phyloP scores from a whole-genome alignment of 2,329 filamentous ascomycete genomes.

The Nectriaceae sp. region DNA sequence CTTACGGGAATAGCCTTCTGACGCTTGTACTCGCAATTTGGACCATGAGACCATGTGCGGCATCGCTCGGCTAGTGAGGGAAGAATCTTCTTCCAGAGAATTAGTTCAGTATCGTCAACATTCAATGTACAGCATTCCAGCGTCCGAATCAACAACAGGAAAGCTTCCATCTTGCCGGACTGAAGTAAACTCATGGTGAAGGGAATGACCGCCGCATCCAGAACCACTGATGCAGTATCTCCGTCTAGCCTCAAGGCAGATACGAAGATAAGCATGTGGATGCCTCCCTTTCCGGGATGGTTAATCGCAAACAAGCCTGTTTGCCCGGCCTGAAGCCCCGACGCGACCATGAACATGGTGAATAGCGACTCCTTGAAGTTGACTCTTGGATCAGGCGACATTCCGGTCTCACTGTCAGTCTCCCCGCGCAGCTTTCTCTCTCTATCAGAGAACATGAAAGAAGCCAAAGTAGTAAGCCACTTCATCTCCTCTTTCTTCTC shows the following conservation, averaged over 20 bases:
- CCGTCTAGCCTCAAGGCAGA: constrained; percentile 47
- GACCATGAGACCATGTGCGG: constrained; percentile 47
- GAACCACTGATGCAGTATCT: constrained; percentile 42
- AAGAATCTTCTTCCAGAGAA: constrained; percentile 49
- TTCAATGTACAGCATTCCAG: constrained; percentile 42
- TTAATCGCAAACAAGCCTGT: constrained; percentile 47
- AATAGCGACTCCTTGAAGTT: constrained; percentile 53
- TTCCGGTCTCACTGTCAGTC: constrained; percentile 16
- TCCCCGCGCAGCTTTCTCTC: constrained; percentile 41
- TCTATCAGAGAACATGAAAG: constrained; percentile 42
- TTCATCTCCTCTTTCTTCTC: constrained; percentile 32
- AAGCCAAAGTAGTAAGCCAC: constrained; percentile 44
- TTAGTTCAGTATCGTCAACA: constrained; percentile 58
- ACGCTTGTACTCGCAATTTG: constrained; percentile 45
- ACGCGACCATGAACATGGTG: constrained; percentile 47
- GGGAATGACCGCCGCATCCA: constrained; percentile 50
- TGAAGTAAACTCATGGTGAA: constrained; percentile 39
- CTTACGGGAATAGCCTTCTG: constrained; percentile 41
- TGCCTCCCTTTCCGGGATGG: constrained; percentile 37
- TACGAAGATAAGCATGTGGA: constrained; percentile 44
- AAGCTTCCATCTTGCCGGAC: constrained; percentile 35
- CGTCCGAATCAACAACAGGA: constrained; percentile 39
- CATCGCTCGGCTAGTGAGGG: constrained; percentile 50
- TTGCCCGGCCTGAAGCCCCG: constrained; percentile 47
- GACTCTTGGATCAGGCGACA: constrained; percentile 36